These are phyloP conservation scores for Panaeolus cyanescens DNA, from an alignment of 768 basidiomycete species.

Conservation along the genomic window DNA sequence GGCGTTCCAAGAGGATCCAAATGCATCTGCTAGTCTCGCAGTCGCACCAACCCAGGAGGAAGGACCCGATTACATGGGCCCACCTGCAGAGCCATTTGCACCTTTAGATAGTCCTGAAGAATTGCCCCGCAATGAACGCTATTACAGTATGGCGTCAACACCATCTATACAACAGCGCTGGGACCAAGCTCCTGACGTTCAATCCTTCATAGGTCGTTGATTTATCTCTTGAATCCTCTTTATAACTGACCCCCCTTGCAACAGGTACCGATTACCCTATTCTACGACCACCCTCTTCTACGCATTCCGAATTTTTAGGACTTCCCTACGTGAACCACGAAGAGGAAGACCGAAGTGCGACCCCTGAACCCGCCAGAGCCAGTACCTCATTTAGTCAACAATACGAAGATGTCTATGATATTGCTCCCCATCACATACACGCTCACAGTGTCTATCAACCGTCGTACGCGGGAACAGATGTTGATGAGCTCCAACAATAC, in stretches of 20 bases:
- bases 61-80: constrained; percentile 12
- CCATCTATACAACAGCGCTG: constrained; percentile 14
- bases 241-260: background rate
- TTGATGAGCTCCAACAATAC: constrained; percentile 15
- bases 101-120: background rate
- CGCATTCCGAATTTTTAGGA: constrained; percentile 2
- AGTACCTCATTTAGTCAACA: constrained; percentile 6
- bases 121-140: constrained; percentile 9
- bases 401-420: background rate
- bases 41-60: constrained; percentile 14
- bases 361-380: constrained; percentile 4
- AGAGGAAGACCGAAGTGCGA: constrained; percentile 1
- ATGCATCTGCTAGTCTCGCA: constrained; percentile 18
- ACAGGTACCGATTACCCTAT: constrained; percentile 18
- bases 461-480: constrained; percentile 4
- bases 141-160: constrained; percentile 9
- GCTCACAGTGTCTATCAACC: constrained; percentile 3
- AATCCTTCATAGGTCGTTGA: constrained; percentile 18
- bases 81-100: constrained; percentile 3
- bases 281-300: constrained; percentile 17
- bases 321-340: constrained; percentile 9
- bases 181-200: constrained; percentile 13
- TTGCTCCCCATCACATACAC: background rate
- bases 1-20: constrained; percentile 22
- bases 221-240: background rate